These are phyloP conservation scores for Orbilia oligospora DNA, from an alignment of 2,329 filamentous ascomycete species.

Conservation along the genomic window DNA sequence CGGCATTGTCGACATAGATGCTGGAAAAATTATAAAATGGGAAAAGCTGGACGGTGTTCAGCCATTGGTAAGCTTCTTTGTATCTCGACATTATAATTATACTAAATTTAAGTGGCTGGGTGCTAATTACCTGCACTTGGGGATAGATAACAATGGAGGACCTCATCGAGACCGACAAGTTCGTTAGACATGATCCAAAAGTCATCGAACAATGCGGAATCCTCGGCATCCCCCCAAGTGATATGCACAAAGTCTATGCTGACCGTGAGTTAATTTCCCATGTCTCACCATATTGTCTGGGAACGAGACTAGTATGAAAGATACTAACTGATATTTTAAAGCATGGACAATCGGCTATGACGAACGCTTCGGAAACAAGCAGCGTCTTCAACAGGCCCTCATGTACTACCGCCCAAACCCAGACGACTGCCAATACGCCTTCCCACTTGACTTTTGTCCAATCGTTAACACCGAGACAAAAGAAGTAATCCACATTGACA, in stretches of 20 bases:
- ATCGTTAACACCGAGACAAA: slow-evolving; percentile 87
- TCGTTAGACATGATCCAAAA: slow-evolving; percentile 82
- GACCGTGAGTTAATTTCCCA: slow-evolving; percentile 75
- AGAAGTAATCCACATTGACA: slow-evolving; percentile 84
- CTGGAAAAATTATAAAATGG: slow-evolving; percentile 80
- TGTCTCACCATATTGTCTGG: too few relatives aligned
- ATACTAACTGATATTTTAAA: slow-evolving; percentile 63
- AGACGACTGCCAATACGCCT: slow-evolving; percentile 91
- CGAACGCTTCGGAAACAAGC: slow-evolving; percentile 83
- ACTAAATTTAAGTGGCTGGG: neutral
- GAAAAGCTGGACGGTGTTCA: slow-evolving; percentile 81
- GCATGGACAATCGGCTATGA: slow-evolving; percentile 96
- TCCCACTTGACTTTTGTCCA: slow-evolving; percentile 92
- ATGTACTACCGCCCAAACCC: slow-evolving; percentile 93
- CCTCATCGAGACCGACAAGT: slow-evolving; percentile 81
- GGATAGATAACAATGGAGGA: slow-evolving; percentile 93
- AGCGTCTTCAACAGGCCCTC: slow-evolving; percentile 88
- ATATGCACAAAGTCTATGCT: slow-evolving; percentile 97
- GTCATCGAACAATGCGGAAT: slow-evolving; percentile 92
- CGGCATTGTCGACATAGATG: slow-evolving; percentile 80
- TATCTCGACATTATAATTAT: neutral
- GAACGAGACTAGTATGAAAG: too few relatives aligned
- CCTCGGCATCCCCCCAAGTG: slow-evolving; percentile 81
- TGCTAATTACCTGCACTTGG: slow-evolving; percentile 19
- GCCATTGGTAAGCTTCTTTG: slow-evolving; percentile 75